Base-by-base conservation (phyloP, 306 rosid species). In the Senna tora region DNA sequence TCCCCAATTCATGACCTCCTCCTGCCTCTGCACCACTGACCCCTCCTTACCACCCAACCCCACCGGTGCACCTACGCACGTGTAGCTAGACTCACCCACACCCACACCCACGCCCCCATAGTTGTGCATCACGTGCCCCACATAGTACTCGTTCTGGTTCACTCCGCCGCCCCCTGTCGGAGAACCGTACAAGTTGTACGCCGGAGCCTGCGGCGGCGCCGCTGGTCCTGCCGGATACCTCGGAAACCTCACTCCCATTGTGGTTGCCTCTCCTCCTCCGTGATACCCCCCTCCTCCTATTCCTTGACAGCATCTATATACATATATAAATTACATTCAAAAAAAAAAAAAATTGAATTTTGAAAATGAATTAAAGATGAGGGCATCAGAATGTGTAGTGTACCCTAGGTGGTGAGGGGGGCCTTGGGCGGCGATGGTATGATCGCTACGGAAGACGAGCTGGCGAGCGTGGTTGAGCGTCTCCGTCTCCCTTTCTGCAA, bases 401-500 rank as follows among this genome's bases (percentile, higher is more conserved):
- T 25, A 25, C 30, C 30, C 30, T 25, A 25, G 30, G 30, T 25
- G 30, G 30, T 25, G 99, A 71, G 93, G 52, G 32, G 67, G 9
- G 30, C 30, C 49, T 36, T 61, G 67, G 47, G 67, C 16, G 49
- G 67, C 49, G 9, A 61, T 38, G 83, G 12, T 89, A 73, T 64
- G 92, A 85, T 91, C 96, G 80, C 77, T 94, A 45, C 85, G 84
- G 87, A 89, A 94, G 77, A 94, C 96, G 16, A 94, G 85, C 78
- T 89, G 96, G 74, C 99, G 97, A 82, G 99, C 99, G 55, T 87
- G 87, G 83, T 94, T 91, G 64, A 94, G 91, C 46, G 94, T 91
- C 78, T 94, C 99, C n/a, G 97, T 94, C 92, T 94, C 97, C 81
- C 97, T 86, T 80, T 94, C 99, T 94, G 91, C 80, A 72, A 25